Evolutionary conservation across 2,329 filamentous ascomycete genomes (phyloP).

Genomic region (Cercospora janseana): DNA sequence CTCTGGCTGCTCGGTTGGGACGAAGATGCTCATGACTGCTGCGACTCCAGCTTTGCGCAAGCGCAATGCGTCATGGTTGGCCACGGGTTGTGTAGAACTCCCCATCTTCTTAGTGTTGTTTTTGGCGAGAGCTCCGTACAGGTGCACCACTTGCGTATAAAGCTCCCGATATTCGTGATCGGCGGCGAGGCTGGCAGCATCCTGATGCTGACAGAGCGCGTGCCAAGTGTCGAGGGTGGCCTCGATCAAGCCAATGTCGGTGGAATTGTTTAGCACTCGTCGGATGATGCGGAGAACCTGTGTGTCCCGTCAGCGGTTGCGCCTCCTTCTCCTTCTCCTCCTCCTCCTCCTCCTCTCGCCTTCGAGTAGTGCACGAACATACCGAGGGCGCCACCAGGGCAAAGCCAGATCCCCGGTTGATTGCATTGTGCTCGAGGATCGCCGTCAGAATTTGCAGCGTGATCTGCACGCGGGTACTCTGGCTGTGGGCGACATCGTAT

Average conservation of each 20-base stretch:
- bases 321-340: too few species aligned
- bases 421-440: conserved; percentile 73
- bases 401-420: conserved; percentile 72
- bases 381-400: conserved; percentile 74
- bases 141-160: conserved; percentile 76
- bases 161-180: conserved; percentile 79
- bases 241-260: conserved; percentile 89
- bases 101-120: conserved; percentile 42
- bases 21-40: conserved; percentile 75
- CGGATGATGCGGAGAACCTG: conserved; percentile 83
- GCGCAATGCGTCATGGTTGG: conserved; percentile 71
- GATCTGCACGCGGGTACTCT: conserved; percentile 83
- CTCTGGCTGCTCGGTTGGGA: conserved; percentile 63
- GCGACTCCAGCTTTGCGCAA: conserved; percentile 55
- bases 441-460: conserved; percentile 89
- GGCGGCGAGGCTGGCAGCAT: conserved; percentile 77
- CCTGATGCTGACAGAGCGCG: conserved; percentile 84
- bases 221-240: conserved; percentile 84
- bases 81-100: conserved; percentile 32
- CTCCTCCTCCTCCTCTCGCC: too few species aligned
- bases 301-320: too few species aligned
- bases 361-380: too few species aligned
- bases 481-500: conserved; percentile 82
- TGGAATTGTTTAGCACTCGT: conserved; percentile 71
- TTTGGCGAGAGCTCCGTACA: conserved; percentile 77